Evolutionary conservation across 768 basidiomycete species (phyloP).

Genomic region (Boletus eberwhitei): DNA sequence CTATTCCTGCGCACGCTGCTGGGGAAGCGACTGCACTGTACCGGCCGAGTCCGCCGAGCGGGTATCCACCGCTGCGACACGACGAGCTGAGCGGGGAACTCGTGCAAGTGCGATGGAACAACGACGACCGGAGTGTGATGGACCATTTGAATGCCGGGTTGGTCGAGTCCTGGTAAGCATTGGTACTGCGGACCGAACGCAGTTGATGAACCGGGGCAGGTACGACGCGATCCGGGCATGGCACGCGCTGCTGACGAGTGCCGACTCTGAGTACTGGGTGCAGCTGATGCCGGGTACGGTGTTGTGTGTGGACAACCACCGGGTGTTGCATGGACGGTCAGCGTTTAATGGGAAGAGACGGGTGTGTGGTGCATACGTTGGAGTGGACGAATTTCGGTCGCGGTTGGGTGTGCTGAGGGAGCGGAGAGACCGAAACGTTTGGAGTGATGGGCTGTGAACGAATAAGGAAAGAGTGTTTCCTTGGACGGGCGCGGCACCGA

Average conservation of each 20-base stretch:
- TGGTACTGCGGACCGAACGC: neutral
- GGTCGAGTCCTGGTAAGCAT: constrained; percentile 69
- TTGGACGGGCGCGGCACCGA: constrained; percentile 19
- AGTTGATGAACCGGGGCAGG: constrained; percentile 34
- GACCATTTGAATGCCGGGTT: constrained; percentile 50
- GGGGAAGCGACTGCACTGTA: constrained; percentile 65
- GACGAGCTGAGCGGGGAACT: constrained; percentile 59
- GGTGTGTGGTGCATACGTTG: constrained; percentile 96
- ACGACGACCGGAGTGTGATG: constrained; percentile 87
- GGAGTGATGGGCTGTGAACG: constrained; percentile 54
- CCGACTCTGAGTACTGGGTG: constrained; percentile 90
- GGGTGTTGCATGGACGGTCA: constrained; percentile 93
- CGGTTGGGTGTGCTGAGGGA: constrained; percentile 67
- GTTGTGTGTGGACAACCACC: constrained; percentile 91
- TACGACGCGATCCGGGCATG: constrained; percentile 80
- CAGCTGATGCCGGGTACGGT: constrained; percentile 86
- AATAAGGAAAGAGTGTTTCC: neutral
- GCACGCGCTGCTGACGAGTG: constrained; percentile 69
- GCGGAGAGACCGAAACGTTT: constrained; percentile 50
- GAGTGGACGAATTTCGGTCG: constrained; percentile 85
- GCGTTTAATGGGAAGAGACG: constrained; percentile 82
- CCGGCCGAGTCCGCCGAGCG: constrained; percentile 50
- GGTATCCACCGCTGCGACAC: constrained; percentile 72
- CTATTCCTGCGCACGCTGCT: constrained; percentile 83
- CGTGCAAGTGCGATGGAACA: constrained; percentile 87